Conservation (phyloP, 2,329 filamentous ascomycete species). For the Davidsoniella australis region DNA sequence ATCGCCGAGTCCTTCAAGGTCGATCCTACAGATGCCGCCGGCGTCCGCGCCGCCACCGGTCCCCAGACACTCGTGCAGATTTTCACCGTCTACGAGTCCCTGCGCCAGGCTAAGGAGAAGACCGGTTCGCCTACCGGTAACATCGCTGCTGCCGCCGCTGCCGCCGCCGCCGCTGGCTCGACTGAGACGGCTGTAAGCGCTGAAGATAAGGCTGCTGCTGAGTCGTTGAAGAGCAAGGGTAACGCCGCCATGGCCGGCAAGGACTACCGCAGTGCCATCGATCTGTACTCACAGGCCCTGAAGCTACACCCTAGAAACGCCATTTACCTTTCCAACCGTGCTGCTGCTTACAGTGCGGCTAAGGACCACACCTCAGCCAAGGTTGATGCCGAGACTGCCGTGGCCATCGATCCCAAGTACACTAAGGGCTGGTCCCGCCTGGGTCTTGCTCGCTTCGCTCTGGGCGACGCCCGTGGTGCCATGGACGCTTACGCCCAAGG, state of each 20-base stretch:
- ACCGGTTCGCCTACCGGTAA: constrained; percentile 16
- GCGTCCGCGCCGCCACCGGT: constrained; percentile 62
- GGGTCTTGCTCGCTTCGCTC: constrained; percentile 76
- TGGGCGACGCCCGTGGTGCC: constrained; percentile 75
- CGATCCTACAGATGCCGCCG: constrained; percentile 58
- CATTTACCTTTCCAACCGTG: constrained; percentile 94
- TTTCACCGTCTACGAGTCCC: constrained; percentile 91
- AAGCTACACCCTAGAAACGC: constrained; percentile 68
- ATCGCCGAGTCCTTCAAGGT: constrained; percentile 93
- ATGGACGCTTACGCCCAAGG: constrained; percentile 92
- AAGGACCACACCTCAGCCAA: constrained; percentile 71
- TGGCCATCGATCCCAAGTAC: constrained; percentile 75
- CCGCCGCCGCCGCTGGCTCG: constrained; percentile 18
- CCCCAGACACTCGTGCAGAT: constrained; percentile 78
- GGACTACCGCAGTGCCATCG: constrained; percentile 69
- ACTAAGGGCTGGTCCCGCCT: constrained; percentile 95
- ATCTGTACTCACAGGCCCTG: constrained; percentile 76
- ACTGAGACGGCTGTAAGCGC: constrained; percentile 26
- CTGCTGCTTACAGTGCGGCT: constrained; percentile 75
- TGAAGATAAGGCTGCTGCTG: constrained; percentile 61
- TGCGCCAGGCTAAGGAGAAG: constrained; percentile 41
- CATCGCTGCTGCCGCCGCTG: constrained; percentile 23
- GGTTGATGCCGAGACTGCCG: constrained; percentile 79
- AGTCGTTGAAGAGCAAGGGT: constrained; percentile 73
- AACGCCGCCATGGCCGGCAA: constrained; percentile 93